Conservation (phyloP, 345 rosid genomes). For the Salix koriyanagi region DNA sequence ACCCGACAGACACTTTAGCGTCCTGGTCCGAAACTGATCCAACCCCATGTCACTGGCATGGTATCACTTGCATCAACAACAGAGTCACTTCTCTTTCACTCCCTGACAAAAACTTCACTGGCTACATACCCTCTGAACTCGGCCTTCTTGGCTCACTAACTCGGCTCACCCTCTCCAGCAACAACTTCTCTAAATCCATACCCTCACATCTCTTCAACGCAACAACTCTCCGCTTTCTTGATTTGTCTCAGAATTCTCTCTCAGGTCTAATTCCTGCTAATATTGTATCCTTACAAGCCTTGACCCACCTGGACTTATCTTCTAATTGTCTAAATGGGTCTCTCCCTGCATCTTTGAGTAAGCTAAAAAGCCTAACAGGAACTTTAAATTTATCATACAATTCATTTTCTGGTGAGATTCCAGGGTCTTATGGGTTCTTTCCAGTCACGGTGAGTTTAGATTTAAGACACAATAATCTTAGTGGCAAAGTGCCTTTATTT, state of each 20-base stretch:
- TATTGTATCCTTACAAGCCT: constrained; percentile 40
- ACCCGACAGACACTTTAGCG: constrained; percentile 52
- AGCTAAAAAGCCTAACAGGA: constrained; percentile 57
- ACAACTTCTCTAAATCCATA: constrained; percentile 60
- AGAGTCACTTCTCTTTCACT: constrained; percentile 66
- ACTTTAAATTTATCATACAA: constrained; percentile 74
- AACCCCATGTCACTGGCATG: constrained; percentile 81
- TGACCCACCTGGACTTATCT: constrained; percentile 68
- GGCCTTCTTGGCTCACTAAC: constrained; percentile 65
- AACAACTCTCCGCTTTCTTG: constrained; percentile 45
- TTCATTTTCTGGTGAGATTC: constrained; percentile 65
- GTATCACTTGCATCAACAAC: constrained; percentile 51
- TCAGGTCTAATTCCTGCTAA: constrained; percentile 56
- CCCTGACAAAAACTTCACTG: constrained; percentile 46
- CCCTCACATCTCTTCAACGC: constrained; percentile 64
- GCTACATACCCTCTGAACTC: constrained; percentile 88
- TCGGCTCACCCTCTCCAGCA: constrained; percentile 51
- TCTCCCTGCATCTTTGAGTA: constrained; percentile 55
- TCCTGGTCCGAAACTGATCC: constrained; percentile 76
- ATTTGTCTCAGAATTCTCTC: constrained; percentile 70
- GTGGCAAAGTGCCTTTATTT: constrained; percentile 73
- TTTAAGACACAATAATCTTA: constrained; percentile 70
- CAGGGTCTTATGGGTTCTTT: constrained; percentile 59
- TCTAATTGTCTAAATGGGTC: constrained; percentile 67
- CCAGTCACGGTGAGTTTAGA: constrained; percentile 81